Conservation (phyloP, 768 basidiomycete species). For the Suillus bovinus region DNA sequence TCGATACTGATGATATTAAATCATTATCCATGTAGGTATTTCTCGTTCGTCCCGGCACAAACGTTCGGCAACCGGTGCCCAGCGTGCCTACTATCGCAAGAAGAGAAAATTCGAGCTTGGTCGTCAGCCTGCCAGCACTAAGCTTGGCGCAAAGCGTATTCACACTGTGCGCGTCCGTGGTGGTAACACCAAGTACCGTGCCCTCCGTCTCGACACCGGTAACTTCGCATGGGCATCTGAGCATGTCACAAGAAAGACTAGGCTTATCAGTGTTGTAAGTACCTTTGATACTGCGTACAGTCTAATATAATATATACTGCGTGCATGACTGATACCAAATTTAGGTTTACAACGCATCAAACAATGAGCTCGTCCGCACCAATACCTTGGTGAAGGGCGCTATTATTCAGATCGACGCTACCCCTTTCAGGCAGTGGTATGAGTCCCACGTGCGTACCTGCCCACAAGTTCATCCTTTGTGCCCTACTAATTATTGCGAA, state of each 20-base stretch:
- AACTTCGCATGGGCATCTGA: conserved; percentile 99
- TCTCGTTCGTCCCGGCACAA: conserved; percentile 97
- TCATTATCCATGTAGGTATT: conserved; percentile 65
- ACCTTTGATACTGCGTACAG: background rate
- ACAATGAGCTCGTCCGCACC: conserved; percentile 99
- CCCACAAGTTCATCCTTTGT: background rate
- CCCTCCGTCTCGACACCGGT: conserved; percentile 92
- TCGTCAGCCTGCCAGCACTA: conserved; percentile 96
- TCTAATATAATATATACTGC: background rate
- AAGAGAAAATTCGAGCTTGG: conserved; percentile 99
- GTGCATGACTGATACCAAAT: conserved; percentile 10
- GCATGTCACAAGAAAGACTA: conserved; percentile 91
- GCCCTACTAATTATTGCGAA: conserved; percentile 8
- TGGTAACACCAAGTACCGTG: conserved; percentile 93
- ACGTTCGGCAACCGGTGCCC: conserved; percentile 89
- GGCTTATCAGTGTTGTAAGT: conserved; percentile 93
- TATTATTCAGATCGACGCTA: conserved; percentile 96
- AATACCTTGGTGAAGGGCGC: conserved; percentile 98
- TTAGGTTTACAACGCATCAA: conserved; percentile 97
- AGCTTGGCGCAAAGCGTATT: conserved; percentile 92
- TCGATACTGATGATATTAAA: conserved; percentile 10
- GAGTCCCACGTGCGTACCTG: conserved; percentile 86
- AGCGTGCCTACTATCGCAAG: conserved; percentile 96
- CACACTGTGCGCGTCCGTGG: conserved; percentile 95
- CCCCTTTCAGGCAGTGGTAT: conserved; percentile 99